Evolutionary conservation across 2,329 filamentous ascomycete species (phyloP).

Genomic region (Hymenoscyphus linearis): DNA sequence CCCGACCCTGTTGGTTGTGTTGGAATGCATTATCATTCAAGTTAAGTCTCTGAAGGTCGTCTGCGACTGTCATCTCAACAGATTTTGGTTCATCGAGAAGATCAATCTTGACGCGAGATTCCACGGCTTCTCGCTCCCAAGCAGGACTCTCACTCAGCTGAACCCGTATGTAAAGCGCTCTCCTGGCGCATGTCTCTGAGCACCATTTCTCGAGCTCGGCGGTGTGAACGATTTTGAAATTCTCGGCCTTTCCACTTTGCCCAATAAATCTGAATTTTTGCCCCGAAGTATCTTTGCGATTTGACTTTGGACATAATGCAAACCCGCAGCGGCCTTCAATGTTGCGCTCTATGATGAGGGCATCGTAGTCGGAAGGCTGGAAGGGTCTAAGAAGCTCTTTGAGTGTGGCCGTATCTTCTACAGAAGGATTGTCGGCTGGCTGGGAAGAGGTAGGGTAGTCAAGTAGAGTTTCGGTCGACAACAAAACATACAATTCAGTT

Average conservation of each 20-base stretch:
- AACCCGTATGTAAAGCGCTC: constrained; percentile 80
- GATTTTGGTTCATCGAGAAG: constrained; percentile 62
- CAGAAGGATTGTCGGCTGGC: constrained; percentile 47
- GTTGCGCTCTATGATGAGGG: constrained; percentile 83
- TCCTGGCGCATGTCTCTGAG: constrained; percentile 68
- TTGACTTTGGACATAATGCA: constrained; percentile 65
- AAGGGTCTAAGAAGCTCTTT: constrained; percentile 64
- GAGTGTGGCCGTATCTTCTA: constrained; percentile 60
- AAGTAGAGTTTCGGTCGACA: constrained; percentile 58
- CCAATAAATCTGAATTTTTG: constrained; percentile 65
- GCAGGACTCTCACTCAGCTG: constrained; percentile 82
- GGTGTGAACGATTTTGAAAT: constrained; percentile 63
- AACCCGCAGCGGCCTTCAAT: constrained; percentile 81
- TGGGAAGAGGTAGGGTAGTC: constrained; percentile 37
- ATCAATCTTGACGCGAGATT: constrained; percentile 42
- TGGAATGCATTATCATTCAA: constrained; percentile 40
- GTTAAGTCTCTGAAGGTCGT: constrained; percentile 35
- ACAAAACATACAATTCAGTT: constrained; percentile 68
- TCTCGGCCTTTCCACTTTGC: constrained; percentile 43
- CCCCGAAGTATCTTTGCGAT: constrained; percentile 48
- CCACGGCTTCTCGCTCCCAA: constrained; percentile 61
- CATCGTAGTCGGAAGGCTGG: constrained; percentile 84
- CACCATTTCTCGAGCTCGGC: constrained; percentile 84
- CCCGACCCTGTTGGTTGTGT: constrained; percentile 33
- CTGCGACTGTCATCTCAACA: constrained; percentile 29